A percentile compares a stretch with the other conserved stretches of the same genome.
Evolutionary conservation across 495 filamentous ascomycete species (phyloP).

Genomic region (Penicillium silybi): DNA sequence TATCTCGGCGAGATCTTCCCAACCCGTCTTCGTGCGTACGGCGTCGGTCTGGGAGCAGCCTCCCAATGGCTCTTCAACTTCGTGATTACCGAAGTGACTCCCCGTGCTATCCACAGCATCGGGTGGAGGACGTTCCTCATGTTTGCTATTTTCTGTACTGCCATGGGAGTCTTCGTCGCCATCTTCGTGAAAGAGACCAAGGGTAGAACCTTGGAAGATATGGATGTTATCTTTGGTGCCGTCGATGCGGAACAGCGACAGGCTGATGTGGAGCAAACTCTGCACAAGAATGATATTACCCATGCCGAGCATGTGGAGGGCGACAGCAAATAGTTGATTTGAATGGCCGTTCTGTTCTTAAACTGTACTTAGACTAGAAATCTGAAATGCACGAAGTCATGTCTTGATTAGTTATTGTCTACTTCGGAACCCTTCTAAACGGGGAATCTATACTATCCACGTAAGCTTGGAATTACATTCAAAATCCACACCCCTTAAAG

Average conservation of each 20-base stretch:
- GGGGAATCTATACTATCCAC: background rate
- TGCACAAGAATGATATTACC: constrained; percentile 30
- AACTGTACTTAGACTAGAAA: background rate
- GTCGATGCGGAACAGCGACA: constrained; percentile 32
- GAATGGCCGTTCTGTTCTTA: background rate
- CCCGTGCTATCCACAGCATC: constrained; percentile 41
- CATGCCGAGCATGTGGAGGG: constrained; percentile 27
- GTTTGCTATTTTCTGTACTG: constrained; percentile 49
- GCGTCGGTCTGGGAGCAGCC: constrained; percentile 65
- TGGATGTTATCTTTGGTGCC: constrained; percentile 45
- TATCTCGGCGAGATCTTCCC: constrained; percentile 64
- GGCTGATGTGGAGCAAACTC: constrained; percentile 40
- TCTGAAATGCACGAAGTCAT: background rate
- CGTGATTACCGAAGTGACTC: constrained; percentile 38
- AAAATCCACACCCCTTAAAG: too few relatives aligned
- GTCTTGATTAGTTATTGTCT: background rate
- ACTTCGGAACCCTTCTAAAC: background rate
- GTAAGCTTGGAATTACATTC: too few relatives aligned
- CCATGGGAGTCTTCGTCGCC: constrained; percentile 32
- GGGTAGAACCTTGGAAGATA: constrained; percentile 46
- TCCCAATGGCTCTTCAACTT: constrained; percentile 46
- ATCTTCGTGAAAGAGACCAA: constrained; percentile 62
- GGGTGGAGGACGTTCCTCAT: constrained; percentile 54
- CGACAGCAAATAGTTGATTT: constrained; percentile 1
- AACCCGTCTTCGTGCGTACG: constrained; percentile 64